Conservation (phyloP, 2,329 filamentous ascomycete genomes). For the Colletotrichum orchidophilum region DNA sequence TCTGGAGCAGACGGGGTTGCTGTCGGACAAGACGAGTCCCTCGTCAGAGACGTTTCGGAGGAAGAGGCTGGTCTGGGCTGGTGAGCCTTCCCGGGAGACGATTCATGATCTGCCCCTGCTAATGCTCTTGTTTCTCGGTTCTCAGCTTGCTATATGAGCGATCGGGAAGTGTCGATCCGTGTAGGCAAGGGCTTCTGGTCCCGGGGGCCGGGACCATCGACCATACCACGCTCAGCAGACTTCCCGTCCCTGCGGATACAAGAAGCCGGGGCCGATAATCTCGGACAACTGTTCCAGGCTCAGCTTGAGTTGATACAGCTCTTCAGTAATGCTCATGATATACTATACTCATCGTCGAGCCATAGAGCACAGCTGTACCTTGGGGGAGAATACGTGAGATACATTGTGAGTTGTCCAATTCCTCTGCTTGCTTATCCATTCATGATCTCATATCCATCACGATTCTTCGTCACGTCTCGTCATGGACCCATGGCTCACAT, state of each 20-base stretch:
- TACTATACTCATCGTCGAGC: conserved; percentile 76
- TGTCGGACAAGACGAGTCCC: conserved; percentile 64
- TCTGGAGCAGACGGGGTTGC: conserved; percentile 74
- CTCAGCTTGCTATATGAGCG: conserved; percentile 70
- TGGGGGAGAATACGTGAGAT: conserved; percentile 78
- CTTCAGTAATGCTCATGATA: conserved; percentile 78
- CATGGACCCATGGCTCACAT: neutral
- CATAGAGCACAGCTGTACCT: conserved; percentile 76
- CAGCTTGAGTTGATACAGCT: conserved; percentile 77
- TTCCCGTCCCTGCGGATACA: conserved; percentile 72
- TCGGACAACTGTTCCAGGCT: conserved; percentile 75
- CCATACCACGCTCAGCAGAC: conserved; percentile 70
- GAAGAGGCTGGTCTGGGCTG: conserved; percentile 74
- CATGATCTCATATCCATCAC: neutral
- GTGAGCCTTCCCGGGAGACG: conserved; percentile 41
- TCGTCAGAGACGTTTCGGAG: conserved; percentile 65
- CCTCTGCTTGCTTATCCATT: neutral
- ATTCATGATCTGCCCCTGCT: neutral
- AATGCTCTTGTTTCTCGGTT: neutral
- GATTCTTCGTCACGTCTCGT: neutral
- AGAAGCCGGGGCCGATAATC: conserved; percentile 69
- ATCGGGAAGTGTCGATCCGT: conserved; percentile 74
- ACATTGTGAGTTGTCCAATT: conserved; percentile 55
- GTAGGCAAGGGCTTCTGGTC: conserved; percentile 81
- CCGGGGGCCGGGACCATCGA: conserved; percentile 73